These are phyloP conservation scores for Cephalotrichum gorgonifer DNA, from an alignment of 2,329 filamentous ascomycete species.

Conservation along the genomic window DNA sequence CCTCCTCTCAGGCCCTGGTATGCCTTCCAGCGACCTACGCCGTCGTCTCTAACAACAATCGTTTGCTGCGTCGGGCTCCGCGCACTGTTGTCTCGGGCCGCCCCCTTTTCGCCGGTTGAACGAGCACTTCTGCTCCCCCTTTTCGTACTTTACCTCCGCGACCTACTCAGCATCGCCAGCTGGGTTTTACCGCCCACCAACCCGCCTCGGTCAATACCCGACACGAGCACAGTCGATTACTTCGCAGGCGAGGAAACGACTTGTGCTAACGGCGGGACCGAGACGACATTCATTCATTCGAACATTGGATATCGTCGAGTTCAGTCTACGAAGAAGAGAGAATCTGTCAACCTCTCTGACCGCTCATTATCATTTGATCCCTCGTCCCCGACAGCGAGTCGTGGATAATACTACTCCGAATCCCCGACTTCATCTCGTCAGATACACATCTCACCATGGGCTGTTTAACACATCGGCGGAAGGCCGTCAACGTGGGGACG, in stretches of 20 bases:
- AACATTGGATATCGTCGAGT: neutral
- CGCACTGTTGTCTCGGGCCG: too few species aligned
- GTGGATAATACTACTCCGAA: neutral
- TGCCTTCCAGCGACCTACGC: neutral
- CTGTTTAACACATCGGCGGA: constrained; percentile 51
- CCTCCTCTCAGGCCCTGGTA: neutral
- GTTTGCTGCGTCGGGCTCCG: too few species aligned
- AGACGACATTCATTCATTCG: constrained; percentile 6
- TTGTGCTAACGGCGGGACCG: constrained; percentile 32
- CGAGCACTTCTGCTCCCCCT: too few species aligned
- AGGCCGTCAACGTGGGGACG: constrained; percentile 55
- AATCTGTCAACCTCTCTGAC: neutral
- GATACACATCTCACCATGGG: constrained; percentile 41
- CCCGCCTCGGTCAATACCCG: constrained; percentile 6
- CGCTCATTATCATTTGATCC: neutral
- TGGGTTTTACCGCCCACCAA: neutral
- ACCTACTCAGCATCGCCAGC: neutral
- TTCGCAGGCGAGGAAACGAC: constrained; percentile 40
- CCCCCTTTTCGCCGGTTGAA: neutral
- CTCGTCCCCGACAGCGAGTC: neutral
- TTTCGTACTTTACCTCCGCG: neutral
- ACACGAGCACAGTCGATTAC: constrained; percentile 27
- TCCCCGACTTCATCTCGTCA: neutral
- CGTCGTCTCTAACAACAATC: neutral
- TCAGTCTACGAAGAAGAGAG: neutral